Conservation (phyloP, 345 rosid genomes). For the Eucalyptus pauciflora region DNA sequence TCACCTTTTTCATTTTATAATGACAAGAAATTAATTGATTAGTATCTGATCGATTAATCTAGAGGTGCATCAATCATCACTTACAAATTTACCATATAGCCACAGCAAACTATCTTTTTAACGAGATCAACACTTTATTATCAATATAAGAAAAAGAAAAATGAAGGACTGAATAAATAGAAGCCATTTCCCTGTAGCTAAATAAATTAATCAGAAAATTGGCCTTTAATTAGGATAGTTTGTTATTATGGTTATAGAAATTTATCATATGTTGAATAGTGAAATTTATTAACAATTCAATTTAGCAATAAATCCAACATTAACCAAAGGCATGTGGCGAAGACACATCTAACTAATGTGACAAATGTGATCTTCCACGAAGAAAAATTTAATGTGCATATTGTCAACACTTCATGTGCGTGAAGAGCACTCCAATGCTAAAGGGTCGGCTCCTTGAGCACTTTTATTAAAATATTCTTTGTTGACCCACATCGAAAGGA, state of each 20-base stretch:
- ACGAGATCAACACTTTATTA: background rate
- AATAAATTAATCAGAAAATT: background rate
- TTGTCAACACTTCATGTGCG: no score
- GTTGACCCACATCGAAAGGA: no score
- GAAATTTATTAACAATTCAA: background rate
- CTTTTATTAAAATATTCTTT: no score
- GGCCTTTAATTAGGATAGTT: background rate
- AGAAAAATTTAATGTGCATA: no score
- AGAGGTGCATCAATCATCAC: background rate
- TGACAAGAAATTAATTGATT: background rate
- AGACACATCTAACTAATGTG: no score
- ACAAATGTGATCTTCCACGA: no score
- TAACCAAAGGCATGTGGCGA: no score
- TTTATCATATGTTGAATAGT: background rate
- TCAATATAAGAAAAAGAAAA: background rate
- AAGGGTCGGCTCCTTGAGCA: no score
- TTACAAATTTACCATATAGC: background rate
- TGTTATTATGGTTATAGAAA: background rate
- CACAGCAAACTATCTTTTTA: background rate
- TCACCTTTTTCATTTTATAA: no score
- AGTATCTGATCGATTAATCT: accelerated
- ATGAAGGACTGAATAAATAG: background rate
- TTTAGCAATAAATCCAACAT: no score
- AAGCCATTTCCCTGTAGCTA: background rate
- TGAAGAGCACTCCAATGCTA: no score